Conservation (phyloP, 371 early-diverging fungal genomes). For the Dichotomocladium elegans region DNA sequence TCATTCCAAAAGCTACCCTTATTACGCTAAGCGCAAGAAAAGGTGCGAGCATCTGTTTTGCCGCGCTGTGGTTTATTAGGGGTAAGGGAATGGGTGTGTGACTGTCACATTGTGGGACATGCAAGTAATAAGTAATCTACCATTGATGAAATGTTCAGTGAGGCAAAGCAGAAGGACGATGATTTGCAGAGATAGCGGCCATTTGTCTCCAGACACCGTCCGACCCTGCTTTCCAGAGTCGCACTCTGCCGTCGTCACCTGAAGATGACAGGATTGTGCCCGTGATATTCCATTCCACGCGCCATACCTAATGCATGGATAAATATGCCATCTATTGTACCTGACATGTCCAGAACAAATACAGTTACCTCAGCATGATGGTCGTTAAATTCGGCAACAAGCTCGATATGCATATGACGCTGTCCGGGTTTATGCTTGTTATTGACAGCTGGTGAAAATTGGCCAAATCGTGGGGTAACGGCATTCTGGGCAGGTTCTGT, state of each 20-base stretch:
- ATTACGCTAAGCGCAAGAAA: too few relatives aligned
- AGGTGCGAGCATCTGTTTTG: too few relatives aligned
- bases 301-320: conserved; percentile 62
- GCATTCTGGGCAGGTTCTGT: conserved; percentile 37
- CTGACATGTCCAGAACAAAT: conserved; percentile 15
- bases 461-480: conserved; percentile 3
- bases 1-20: too few relatives aligned
- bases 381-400: conserved; percentile 62
- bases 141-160: too few relatives aligned
- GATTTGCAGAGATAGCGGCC: conserved; percentile 55
- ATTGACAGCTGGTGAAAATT: conserved; percentile 5
- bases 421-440: conserved; percentile 1
- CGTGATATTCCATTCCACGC: conserved; percentile 91
- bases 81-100: too few relatives aligned
- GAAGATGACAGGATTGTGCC: conserved; percentile 88
- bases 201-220: conserved; percentile 69
- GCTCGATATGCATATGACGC: conserved; percentile 47
- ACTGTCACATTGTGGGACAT: too few relatives aligned
- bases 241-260: conserved; percentile 89
- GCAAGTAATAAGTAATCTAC: too few relatives aligned
- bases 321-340: conserved; percentile 4
- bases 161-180: too few relatives aligned
- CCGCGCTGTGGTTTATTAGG: too few relatives aligned
- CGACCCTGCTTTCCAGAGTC: conserved; percentile 79
- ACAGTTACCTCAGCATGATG: conserved; percentile 70